Conservation (phyloP, 495 filamentous ascomycete species). For the Podospora anserina region DNA sequence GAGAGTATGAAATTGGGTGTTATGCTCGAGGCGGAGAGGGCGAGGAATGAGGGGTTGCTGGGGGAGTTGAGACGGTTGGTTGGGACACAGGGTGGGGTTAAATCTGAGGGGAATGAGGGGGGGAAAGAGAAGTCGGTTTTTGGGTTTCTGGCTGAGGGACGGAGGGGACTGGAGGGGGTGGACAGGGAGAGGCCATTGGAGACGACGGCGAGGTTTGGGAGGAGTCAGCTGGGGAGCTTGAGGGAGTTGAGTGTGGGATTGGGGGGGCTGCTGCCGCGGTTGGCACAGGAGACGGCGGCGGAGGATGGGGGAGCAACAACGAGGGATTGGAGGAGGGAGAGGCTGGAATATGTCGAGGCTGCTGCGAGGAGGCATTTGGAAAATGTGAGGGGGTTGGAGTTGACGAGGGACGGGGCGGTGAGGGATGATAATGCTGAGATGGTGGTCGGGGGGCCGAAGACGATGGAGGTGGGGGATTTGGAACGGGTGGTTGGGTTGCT, state of each 20-base stretch:
- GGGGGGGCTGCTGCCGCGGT: constrained; percentile 54
- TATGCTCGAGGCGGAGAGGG: constrained; percentile 67
- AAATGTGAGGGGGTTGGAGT: constrained; percentile 51
- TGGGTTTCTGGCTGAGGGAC: constrained; percentile 48
- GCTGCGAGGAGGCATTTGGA: constrained; percentile 58
- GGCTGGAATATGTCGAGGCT: constrained; percentile 73
- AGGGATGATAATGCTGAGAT: constrained; percentile 58
- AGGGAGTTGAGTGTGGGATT: constrained; percentile 62
- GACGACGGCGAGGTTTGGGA: constrained; percentile 73
- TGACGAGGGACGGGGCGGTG: constrained; percentile 54
- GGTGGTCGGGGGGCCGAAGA: constrained; percentile 32
- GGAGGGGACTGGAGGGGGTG: constrained; percentile 37
- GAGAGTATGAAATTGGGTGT: constrained; percentile 78
- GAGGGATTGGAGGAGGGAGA: constrained; percentile 54
- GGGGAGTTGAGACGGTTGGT: constrained; percentile 59
- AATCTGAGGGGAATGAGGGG: constrained; percentile 21
- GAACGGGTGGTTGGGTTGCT: constrained; percentile 47
- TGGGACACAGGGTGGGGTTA: constrained; percentile 14
- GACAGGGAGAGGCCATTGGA: constrained; percentile 54
- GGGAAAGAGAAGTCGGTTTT: constrained; percentile 37
- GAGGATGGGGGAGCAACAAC: constrained; percentile 32
- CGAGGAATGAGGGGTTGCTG: constrained; percentile 73
- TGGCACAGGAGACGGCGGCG: constrained; percentile 27
- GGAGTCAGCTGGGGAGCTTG: constrained; percentile 77
- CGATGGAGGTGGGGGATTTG: constrained; percentile 53